Evolutionary conservation across 192 early-diverging fungal genomes (phyloP).

Genomic region (Allomyces javanicus): DNA sequence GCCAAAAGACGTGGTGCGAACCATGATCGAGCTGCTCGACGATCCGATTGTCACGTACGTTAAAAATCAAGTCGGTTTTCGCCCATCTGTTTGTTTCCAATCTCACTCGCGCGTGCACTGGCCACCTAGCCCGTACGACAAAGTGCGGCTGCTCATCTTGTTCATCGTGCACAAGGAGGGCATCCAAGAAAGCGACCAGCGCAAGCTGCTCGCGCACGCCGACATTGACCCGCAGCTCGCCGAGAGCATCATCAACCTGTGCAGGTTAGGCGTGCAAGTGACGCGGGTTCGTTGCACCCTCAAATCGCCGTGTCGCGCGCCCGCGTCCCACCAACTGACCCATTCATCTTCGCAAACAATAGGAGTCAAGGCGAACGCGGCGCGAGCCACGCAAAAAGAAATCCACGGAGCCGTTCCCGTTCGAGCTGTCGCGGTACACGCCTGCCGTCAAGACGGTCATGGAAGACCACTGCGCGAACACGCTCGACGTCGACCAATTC

Average conservation of each 20-base stretch:
- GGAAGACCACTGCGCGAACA: too few relatives aligned
- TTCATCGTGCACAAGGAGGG: constrained; percentile 55
- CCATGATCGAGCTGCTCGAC: constrained; percentile 57
- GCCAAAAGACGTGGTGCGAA: constrained; percentile 47
- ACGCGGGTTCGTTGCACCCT: constrained; percentile 3
- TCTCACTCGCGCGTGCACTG: too few relatives aligned
- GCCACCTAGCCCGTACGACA: constrained; percentile 36
- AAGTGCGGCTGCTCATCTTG: constrained; percentile 54
- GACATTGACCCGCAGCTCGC: constrained; percentile 49
- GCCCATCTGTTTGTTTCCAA: too few relatives aligned
- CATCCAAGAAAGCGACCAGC: constrained; percentile 46
- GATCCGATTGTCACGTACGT: constrained; percentile 35
- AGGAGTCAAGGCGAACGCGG: constrained; percentile 29
- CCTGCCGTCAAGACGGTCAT: constrained; percentile 49
- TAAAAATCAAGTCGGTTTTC: too few relatives aligned
- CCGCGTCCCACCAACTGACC: too few relatives aligned
- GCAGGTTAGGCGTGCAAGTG: constrained; percentile 41
- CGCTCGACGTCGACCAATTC: too few relatives aligned
- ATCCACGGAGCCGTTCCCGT: constrained; percentile 36
- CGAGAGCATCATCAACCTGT: constrained; percentile 58
- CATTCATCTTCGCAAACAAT: constrained; percentile 17
- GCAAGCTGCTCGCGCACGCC: constrained; percentile 43
- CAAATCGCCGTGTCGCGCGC: too few relatives aligned
- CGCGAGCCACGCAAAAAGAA: constrained; percentile 13
- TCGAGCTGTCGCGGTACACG: constrained; percentile 57